These are phyloP conservation scores for Zymoseptoria crescenta DNA, from an alignment of 2,329 filamentous ascomycete species.

Conservation along the genomic window DNA sequence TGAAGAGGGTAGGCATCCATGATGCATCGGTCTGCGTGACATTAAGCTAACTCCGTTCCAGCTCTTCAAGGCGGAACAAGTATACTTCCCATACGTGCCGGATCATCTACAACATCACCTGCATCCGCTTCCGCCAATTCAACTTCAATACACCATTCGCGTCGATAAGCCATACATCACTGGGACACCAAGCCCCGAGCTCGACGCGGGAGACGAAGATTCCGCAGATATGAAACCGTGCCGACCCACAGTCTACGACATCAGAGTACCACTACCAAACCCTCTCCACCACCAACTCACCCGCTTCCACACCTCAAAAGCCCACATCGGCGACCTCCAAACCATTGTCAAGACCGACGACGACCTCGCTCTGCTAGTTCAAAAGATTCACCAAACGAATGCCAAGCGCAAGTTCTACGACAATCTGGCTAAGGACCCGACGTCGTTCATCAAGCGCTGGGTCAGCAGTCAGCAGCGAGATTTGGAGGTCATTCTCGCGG, in stretches of 20 bases:
- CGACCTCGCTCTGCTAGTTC: slow-evolving; percentile 72
- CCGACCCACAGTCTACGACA: slow-evolving; percentile 78
- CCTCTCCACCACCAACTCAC: slow-evolving; percentile 63
- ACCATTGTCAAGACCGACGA: slow-evolving; percentile 74
- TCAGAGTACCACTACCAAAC: slow-evolving; percentile 74
- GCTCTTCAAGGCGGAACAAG: slow-evolving; percentile 64
- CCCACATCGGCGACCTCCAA: slow-evolving; percentile 58
- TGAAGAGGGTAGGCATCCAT: slow-evolving; percentile 58
- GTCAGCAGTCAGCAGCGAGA: slow-evolving; percentile 85
- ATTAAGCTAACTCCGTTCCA: slow-evolving; percentile 31
- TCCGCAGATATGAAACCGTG: slow-evolving; percentile 36
- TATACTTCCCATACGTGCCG: slow-evolving; percentile 78
- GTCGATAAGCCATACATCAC: slow-evolving; percentile 57
- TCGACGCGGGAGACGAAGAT: slow-evolving; percentile 36
- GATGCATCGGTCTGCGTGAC: slow-evolving; percentile 1
- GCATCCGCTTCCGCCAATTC: slow-evolving; percentile 68
- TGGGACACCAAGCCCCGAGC: slow-evolving; percentile 58
- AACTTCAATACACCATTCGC: slow-evolving; percentile 85
- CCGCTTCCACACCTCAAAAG: slow-evolving; percentile 32
- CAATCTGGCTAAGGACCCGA: slow-evolving; percentile 70
- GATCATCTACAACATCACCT: slow-evolving; percentile 68
- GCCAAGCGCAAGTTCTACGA: slow-evolving; percentile 85
- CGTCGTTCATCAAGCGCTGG: slow-evolving; percentile 79
- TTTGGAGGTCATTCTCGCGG: slow-evolving; percentile 78
- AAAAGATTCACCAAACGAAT: slow-evolving; percentile 75